Percentiles rank a stretch among this genome's conserved stretches.
Evolutionary conservation across 345 rosid species (phyloP).

Genomic region (Arabidopsis arenosa): DNA sequence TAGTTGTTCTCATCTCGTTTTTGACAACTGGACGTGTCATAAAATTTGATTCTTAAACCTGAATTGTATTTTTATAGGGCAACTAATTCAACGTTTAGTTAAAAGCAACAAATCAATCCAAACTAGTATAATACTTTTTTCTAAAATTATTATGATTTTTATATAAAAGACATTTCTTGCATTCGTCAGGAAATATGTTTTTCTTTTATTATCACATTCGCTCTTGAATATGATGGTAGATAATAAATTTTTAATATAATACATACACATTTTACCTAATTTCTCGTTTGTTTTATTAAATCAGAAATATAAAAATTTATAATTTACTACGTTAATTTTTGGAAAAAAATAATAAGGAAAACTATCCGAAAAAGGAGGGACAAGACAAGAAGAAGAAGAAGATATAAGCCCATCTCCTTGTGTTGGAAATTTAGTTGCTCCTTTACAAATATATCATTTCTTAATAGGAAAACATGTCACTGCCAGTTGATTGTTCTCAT

Average conservation of each 20-base stretch:
- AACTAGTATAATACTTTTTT: not conserved
- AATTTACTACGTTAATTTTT: not conserved
- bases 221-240: not conserved
- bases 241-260: no score
- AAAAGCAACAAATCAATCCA: not conserved
- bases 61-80: not conserved
- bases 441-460: slow-evolving; percentile 19
- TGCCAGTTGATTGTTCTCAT: slow-evolving; percentile 39
- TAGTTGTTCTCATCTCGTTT: slow-evolving; percentile 40
- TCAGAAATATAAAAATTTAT: not conserved
- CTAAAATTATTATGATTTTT: not conserved
- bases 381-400: not conserved
- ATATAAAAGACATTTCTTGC: not conserved
- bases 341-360: not conserved
- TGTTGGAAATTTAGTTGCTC: slow-evolving; percentile 35
- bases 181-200: no score
- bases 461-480: slow-evolving; percentile 32
- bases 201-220: no score
- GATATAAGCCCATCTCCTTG: slow-evolving; percentile 34
- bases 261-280: not conserved
- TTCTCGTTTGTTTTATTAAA: not conserved
- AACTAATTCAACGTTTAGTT: not conserved
- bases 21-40: slow-evolving; percentile 19
- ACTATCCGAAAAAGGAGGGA: not conserved
- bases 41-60: not conserved